A percentile compares a stretch with the other conserved stretches of the same genome.
phyloP scores from a whole-genome alignment of 192 early-diverging fungal genomes.

The Lunasporangiospora selenospora region DNA sequence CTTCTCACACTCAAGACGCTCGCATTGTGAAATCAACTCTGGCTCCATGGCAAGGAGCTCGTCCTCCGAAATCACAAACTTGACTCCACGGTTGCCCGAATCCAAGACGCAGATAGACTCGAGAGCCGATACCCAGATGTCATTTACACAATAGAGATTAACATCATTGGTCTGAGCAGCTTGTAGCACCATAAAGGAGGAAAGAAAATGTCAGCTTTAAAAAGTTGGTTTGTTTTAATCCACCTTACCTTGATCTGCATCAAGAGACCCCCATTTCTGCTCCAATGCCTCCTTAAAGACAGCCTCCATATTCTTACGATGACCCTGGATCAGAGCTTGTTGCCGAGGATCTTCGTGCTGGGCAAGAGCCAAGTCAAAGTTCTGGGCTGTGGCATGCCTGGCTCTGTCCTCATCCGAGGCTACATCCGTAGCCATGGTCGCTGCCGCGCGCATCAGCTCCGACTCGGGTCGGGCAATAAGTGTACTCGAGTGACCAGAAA shows the following conservation, averaged over 20 bases:
- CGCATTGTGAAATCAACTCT: slow-evolving; percentile 2
- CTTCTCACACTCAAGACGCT: slow-evolving; percentile 2
- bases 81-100: slow-evolving; percentile 7
- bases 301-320: slow-evolving; percentile 11
- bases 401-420: not conserved
- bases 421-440: not conserved
- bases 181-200: too few relatives aligned
- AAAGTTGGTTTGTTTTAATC: too few relatives aligned
- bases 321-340: slow-evolving; percentile 1
- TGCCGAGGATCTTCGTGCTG: not conserved
- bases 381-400: slow-evolving; percentile 5
- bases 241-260: too few relatives aligned
- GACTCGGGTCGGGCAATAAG: slow-evolving; percentile 9
- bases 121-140: slow-evolving; percentile 16
- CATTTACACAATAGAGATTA: slow-evolving; percentile 26
- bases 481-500: slow-evolving; percentile 3
- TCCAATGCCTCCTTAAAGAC: not conserved
- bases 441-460: slow-evolving; percentile 9
- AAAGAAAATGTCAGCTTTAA: too few relatives aligned
- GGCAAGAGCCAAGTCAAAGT: not conserved
- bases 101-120: not conserved
- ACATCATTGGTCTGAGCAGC: too few relatives aligned
- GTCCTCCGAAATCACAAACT: slow-evolving; percentile 31
- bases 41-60: slow-evolving; percentile 7
- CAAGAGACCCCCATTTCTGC: too few relatives aligned